These are phyloP conservation scores for Dryadomyces quercus-mongolicae DNA, from an alignment of 2,329 filamentous ascomycete species.

Conservation along the genomic window DNA sequence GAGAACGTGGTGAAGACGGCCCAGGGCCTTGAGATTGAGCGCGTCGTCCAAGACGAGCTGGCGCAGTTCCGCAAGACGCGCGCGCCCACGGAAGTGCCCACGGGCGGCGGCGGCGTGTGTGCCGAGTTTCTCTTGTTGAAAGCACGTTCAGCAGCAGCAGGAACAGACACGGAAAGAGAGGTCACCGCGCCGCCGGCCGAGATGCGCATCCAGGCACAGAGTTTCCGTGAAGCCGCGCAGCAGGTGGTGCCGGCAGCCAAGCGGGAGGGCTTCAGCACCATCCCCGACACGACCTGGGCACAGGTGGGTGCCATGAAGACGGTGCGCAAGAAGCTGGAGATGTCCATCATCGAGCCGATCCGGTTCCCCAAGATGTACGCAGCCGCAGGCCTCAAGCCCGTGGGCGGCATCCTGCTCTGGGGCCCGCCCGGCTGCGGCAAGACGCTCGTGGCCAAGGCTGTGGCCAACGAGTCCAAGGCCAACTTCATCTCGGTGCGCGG, in stretches of 20 bases:
- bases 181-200: too few species aligned
- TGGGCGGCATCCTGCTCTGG: slow-evolving; percentile 87
- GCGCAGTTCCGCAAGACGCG: neutral
- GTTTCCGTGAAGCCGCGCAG: slow-evolving; percentile 66
- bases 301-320: slow-evolving; percentile 75
- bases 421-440: slow-evolving; percentile 95
- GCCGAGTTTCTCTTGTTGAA: neutral
- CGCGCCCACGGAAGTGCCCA: neutral
- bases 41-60: neutral
- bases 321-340: slow-evolving; percentile 71
- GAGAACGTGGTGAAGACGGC: slow-evolving; percentile 46
- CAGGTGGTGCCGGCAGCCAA: slow-evolving; percentile 71
- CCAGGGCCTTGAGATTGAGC: slow-evolving; percentile 1
- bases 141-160: slow-evolving; percentile 5
- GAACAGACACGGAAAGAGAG: slow-evolving; percentile 11
- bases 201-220: slow-evolving; percentile 30
- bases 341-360: slow-evolving; percentile 85
- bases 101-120: neutral
- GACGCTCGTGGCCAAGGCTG: slow-evolving; percentile 88
- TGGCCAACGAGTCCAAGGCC: slow-evolving; percentile 87
- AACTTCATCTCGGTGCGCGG: slow-evolving; percentile 99
- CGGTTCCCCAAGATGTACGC: slow-evolving; percentile 66
- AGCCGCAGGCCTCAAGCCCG: slow-evolving; percentile 64
- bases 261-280: slow-evolving; percentile 87
- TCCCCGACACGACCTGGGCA: slow-evolving; percentile 85